Conservation (phyloP, 1,284 basidiomycete species). For the Moniliella sp. region DNA sequence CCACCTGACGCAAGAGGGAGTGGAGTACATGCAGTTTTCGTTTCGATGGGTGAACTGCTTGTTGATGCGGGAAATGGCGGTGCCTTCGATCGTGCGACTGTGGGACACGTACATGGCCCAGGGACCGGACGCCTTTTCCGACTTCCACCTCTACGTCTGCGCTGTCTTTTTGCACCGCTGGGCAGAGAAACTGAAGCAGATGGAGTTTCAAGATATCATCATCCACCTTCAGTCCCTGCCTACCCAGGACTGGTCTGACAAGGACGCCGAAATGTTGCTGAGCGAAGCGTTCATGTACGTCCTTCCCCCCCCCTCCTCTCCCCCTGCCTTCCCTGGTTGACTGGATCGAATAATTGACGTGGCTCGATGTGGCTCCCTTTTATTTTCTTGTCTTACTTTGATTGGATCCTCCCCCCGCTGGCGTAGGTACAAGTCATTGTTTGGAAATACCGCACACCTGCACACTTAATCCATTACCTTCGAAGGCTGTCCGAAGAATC, state of each 20-base stretch:
- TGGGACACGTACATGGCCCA: constrained; percentile 34
- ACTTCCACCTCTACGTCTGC: constrained; percentile 32
- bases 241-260: constrained; percentile 80
- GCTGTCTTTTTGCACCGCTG: constrained; percentile 28
- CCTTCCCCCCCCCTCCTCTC: background rate
- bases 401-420: too few relatives aligned
- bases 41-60: constrained; percentile 34
- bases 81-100: constrained; percentile 28
- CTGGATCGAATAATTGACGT: background rate
- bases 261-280: constrained; percentile 79
- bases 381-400: too few relatives aligned
- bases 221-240: constrained; percentile 94
- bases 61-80: constrained; percentile 34
- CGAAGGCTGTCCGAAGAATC: too few relatives aligned
- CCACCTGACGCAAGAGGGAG: constrained; percentile 22
- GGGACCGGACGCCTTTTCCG: constrained; percentile 28
- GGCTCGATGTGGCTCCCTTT: too few relatives aligned
- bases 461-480: too few relatives aligned
- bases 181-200: constrained; percentile 17
- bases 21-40: constrained; percentile 33
- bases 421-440: constrained; percentile 23
- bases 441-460: constrained; percentile 28
- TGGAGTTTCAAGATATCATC: constrained; percentile 53
- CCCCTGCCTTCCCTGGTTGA: background rate
- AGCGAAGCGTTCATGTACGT: constrained; percentile 69